Conservation (phyloP, 129 eudicot genomes). For the Tagetes erecta region DNA sequence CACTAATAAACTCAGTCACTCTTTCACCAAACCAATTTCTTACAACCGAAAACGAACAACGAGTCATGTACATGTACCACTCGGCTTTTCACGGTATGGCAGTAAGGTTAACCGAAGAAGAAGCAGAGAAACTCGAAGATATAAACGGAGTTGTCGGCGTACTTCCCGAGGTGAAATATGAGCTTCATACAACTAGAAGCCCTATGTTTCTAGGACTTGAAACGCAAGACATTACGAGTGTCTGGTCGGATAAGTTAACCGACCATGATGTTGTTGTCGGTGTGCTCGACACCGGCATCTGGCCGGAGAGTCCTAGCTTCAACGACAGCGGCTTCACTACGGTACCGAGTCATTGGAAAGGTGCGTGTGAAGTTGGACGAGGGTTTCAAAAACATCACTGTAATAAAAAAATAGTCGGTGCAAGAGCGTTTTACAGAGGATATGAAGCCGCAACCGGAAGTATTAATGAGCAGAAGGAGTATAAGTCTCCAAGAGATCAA, state of each 20-base stretch:
- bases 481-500: slow-evolving; percentile 78
- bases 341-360: slow-evolving; percentile 65
- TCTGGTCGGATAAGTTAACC: slow-evolving; percentile 34
- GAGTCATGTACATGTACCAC: slow-evolving; percentile 64
- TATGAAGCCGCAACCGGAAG: slow-evolving; percentile 84
- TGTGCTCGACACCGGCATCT: slow-evolving; percentile 79
- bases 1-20: slow-evolving; percentile 52
- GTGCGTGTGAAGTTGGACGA: slow-evolving; percentile 70
- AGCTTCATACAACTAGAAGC: slow-evolving; percentile 83
- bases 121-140: slow-evolving; percentile 42
- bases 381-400: slow-evolving; percentile 58
- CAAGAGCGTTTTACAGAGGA: slow-evolving; percentile 70
- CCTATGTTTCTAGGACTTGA: slow-evolving; percentile 79
- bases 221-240: slow-evolving; percentile 36
- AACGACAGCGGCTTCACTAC: slow-evolving; percentile 59
- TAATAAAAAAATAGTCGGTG: slow-evolving; percentile 72
- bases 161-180: slow-evolving; percentile 61
- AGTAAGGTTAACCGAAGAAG: slow-evolving; percentile 57
- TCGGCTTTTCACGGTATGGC: slow-evolving; percentile 89
- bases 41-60: slow-evolving; percentile 21
- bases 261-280: slow-evolving; percentile 75
- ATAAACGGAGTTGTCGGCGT: slow-evolving; percentile 56
- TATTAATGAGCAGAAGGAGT: slow-evolving; percentile 69
- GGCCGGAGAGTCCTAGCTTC: slow-evolving; percentile 92
- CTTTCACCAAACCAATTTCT: not conserved